phyloP scores from a whole-genome alignment of 1,284 basidiomycete species.

The Trametes versicolor region DNA sequence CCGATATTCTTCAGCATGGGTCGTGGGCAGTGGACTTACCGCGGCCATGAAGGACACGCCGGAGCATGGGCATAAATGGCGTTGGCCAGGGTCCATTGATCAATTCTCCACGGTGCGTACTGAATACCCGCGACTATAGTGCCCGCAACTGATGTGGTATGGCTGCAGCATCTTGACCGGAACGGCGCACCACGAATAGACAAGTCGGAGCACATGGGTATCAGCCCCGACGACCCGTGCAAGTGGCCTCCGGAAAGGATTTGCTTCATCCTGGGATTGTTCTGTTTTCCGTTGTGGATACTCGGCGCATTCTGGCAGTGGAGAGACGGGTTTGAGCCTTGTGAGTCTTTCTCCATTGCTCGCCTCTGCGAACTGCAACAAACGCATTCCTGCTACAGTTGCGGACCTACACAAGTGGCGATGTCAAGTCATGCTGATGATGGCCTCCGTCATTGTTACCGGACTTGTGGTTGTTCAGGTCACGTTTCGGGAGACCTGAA shows the following conservation, averaged over 20 bases:
- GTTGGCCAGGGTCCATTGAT: not conserved
- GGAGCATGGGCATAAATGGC: not conserved
- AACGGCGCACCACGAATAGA: not conserved
- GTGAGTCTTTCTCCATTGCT: conserved; percentile 25
- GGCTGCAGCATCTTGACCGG: not conserved
- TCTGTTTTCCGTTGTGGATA: conserved; percentile 38
- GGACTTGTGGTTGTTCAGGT: conserved; percentile 34
- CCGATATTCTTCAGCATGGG: not conserved
- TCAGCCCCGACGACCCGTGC: conserved; percentile 27
- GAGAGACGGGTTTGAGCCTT: conserved; percentile 29
- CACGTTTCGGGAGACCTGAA: conserved; percentile 27
- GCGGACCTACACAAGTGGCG: conserved; percentile 36
- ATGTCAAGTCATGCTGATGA: conserved; percentile 38
- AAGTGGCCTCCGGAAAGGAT: conserved; percentile 34
- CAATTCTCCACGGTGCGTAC: not conserved
- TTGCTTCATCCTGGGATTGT: conserved; percentile 31
- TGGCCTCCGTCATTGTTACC: conserved; percentile 27
- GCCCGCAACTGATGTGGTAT: not conserved
- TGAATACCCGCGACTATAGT: not conserved
- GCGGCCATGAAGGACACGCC: not conserved
- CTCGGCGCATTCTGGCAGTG: conserved; percentile 34
- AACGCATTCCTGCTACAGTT: conserved; percentile 19
- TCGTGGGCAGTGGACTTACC: not conserved
- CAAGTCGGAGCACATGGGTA: not conserved
- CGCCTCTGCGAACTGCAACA: not conserved